Conservation (phyloP, 495 filamentous ascomycete genomes). For the Tuber melanosporum region DNA sequence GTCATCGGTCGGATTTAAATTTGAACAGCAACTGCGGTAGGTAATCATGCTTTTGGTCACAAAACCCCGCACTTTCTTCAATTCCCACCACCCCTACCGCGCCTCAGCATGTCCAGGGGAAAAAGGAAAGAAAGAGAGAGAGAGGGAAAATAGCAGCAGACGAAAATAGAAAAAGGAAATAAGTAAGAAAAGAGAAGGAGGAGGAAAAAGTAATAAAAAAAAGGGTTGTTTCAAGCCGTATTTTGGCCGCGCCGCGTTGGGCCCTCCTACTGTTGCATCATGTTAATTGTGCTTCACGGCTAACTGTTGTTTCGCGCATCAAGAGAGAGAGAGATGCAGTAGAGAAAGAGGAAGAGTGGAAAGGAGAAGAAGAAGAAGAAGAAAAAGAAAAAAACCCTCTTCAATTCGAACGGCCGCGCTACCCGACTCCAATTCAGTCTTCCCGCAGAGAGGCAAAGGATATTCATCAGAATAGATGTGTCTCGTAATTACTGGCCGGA, state of each 20-base stretch:
- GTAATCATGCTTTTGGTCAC: constrained; percentile 27
- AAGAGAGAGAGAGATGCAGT: constrained; percentile 1
- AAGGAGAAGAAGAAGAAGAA: neutral
- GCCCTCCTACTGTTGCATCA: neutral
- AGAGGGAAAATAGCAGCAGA: neutral
- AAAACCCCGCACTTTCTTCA: constrained; percentile 26
- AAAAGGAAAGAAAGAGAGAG: neutral
- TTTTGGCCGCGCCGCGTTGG: constrained; percentile 1
- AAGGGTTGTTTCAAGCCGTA: constrained; percentile 6
- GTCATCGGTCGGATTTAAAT: constrained; percentile 40
- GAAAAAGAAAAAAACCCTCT: neutral
- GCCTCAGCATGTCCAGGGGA: constrained; percentile 13
- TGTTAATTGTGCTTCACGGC: neutral
- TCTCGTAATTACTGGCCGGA: constrained; percentile 3
- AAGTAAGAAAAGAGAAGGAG: constrained; percentile 20
- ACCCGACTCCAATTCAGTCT: constrained; percentile 1
- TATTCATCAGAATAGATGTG: neutral
- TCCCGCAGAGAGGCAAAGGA: constrained; percentile 3
- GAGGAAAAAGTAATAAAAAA: neutral
- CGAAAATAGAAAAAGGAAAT: constrained; percentile 11
- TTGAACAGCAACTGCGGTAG: constrained; percentile 39
- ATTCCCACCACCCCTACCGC: constrained; percentile 28
- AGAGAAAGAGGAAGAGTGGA: neutral
- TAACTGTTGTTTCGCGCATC: constrained; percentile 1
- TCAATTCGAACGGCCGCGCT: neutral